A percentile compares a stretch with the other conserved stretches of the same genome.
Conservation (phyloP, 2,329 filamentous ascomycete species). For the Trichoderma gracile region DNA sequence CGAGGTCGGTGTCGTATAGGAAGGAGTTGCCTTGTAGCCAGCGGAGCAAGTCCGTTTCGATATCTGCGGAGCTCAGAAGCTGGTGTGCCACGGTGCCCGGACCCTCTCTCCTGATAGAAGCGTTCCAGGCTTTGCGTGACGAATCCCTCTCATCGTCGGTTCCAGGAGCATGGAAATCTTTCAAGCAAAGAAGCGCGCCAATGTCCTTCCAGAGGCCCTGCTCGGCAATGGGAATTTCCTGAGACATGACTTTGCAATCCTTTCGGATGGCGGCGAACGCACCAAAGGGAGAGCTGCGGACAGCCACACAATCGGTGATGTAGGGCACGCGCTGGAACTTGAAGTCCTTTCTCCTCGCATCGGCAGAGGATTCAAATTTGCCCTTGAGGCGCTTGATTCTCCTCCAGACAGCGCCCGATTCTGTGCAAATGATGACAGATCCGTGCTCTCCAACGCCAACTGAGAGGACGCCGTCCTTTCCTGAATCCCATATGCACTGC, state of each 20-base stretch:
- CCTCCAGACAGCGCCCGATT: constrained; percentile 90
- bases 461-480: constrained; percentile 82
- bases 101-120: constrained; percentile 44
- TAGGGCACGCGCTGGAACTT: constrained; percentile 92
- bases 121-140: constrained; percentile 45
- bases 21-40: constrained; percentile 48
- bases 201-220: constrained; percentile 74
- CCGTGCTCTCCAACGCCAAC: constrained; percentile 86
- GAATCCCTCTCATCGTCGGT: constrained; percentile 35
- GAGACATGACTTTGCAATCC: constrained; percentile 78
- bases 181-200: constrained; percentile 67
- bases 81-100: constrained; percentile 53
- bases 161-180: constrained; percentile 54
- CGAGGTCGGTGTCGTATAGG: constrained; percentile 46
- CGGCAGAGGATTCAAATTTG: constrained; percentile 61
- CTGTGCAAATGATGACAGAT: constrained; percentile 89
- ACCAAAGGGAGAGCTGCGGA: constrained; percentile 85
- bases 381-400: constrained; percentile 79
- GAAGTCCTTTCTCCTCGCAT: constrained; percentile 78
- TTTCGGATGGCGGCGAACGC: constrained; percentile 85
- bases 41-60: constrained; percentile 62
- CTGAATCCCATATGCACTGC: constrained; percentile 83
- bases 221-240: constrained; percentile 65
- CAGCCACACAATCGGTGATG: constrained; percentile 78
- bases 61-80: constrained; percentile 62